Percentiles rank a stretch among this genome's conserved stretches.
These are phyloP conservation scores for Fusarium veterinarium DNA, from an alignment of 2,329 filamentous ascomycete species.

Conservation along the genomic window DNA sequence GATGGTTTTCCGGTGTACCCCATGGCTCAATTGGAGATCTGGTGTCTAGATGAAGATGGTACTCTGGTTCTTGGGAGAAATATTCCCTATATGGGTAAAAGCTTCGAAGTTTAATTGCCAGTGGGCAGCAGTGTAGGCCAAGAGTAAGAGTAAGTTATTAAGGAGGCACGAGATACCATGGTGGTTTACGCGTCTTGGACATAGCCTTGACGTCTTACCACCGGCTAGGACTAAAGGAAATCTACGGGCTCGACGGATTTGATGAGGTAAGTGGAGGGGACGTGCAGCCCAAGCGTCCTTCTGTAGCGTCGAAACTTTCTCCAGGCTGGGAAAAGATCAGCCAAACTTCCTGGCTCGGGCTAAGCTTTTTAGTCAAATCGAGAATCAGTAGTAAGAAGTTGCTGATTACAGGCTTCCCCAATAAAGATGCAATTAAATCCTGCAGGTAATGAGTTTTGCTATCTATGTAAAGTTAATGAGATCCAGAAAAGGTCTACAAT, in stretches of 20 bases:
- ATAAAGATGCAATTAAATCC: no score
- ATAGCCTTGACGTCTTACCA: not conserved
- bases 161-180: no score
- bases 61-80: not conserved
- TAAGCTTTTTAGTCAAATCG: not conserved
- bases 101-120: not conserved
- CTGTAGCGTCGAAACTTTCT: not conserved
- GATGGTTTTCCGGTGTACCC: not conserved
- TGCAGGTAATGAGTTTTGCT: no score
- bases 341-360: not conserved
- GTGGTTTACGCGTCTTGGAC: no score
- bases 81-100: not conserved
- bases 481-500: no score
- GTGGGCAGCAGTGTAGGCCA: no score
- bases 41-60: no score
- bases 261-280: not conserved
- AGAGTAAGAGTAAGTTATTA: no score
- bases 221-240: no score
- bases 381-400: no score
- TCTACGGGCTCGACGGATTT: not conserved
- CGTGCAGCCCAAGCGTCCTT: not conserved
- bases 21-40: not conserved
- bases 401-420: no score
- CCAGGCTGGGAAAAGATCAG: not conserved
- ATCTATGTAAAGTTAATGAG: no score